A percentile compares a stretch with the other conserved stretches of the same genome.
These are phyloP conservation scores for Curvularia spicifera DNA, from an alignment of 2,329 filamentous ascomycete species.

Conservation along the genomic window DNA sequence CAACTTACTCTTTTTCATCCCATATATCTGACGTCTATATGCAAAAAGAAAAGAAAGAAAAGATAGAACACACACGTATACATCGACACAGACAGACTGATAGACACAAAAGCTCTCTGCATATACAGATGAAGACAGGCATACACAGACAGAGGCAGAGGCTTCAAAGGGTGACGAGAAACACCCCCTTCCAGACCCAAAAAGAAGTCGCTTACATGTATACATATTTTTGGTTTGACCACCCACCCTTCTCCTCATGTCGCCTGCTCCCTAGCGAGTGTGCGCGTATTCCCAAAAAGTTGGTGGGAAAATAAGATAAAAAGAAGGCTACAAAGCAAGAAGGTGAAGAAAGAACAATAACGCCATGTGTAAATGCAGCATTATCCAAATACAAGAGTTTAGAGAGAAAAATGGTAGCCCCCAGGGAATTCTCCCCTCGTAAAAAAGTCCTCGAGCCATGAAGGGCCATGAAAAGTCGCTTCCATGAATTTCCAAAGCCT, in stretches of 20 bases:
- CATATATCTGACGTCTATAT: background rate
- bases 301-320: background rate
- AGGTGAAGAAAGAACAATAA: background rate
- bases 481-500: conserved; percentile 11
- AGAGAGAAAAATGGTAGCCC: background rate
- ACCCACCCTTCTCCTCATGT: background rate
- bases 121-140: background rate
- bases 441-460: background rate
- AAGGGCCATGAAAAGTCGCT: conserved; percentile 16
- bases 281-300: background rate
- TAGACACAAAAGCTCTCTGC: background rate
- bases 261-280: background rate
- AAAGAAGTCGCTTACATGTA: background rate
- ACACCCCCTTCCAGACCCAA: background rate
- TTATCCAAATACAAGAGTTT: background rate
- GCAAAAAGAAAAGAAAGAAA: background rate
- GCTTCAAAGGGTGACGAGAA: too few species aligned
- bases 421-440: background rate
- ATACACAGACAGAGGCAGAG: too few species aligned
- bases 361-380: conserved; percentile 14
- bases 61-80: background rate
- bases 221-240: background rate
- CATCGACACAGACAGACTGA: background rate
- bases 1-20: too few species aligned
- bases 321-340: background rate